Conservation (phyloP, 2,329 filamentous ascomycete genomes). For the Monilinia fructigena region DNA sequence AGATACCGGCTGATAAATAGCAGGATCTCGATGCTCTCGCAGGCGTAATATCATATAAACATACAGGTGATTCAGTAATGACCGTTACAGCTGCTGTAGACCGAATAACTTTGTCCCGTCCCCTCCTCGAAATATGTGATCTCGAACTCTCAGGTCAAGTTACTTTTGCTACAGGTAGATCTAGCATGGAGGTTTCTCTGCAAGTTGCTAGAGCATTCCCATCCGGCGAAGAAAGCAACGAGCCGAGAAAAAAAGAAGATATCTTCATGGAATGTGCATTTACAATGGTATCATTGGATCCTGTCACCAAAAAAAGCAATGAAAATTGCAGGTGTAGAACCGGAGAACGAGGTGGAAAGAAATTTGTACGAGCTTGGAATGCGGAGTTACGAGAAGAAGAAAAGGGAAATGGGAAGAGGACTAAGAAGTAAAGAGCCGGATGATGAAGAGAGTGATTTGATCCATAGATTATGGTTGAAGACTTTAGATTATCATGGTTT, state of each 20-base stretch:
- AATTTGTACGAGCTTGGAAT: slow-evolving; percentile 61
- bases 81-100: slow-evolving; percentile 45
- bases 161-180: slow-evolving; percentile 64
- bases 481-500: slow-evolving; percentile 57
- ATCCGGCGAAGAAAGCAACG: slow-evolving; percentile 46
- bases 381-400: slow-evolving; percentile 64
- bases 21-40: slow-evolving; percentile 66
- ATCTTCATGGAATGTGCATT: slow-evolving; percentile 70
- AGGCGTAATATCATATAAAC: slow-evolving; percentile 68
- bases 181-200: slow-evolving; percentile 67
- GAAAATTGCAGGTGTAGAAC: slow-evolving; percentile 56
- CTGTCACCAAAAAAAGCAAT: slow-evolving; percentile 63
- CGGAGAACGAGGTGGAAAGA: slow-evolving; percentile 63
- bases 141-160: slow-evolving; percentile 57
- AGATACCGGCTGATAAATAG: neutral
- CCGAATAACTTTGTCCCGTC: slow-evolving; percentile 53
- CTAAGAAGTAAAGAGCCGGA: slow-evolving; percentile 65
- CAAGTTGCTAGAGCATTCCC: slow-evolving; percentile 60
- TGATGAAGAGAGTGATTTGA: slow-evolving; percentile 66
- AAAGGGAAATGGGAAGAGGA: slow-evolving; percentile 57
- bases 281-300: slow-evolving; percentile 71
- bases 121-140: slow-evolving; percentile 67
- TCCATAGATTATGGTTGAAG: slow-evolving; percentile 68
- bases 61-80: slow-evolving; percentile 59
- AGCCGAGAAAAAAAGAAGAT: slow-evolving; percentile 55